A percentile compares a stretch with the other conserved stretches of the same genome.
These are phyloP conservation scores for Diaporthe sp. DNA, from an alignment of 2,329 filamentous ascomycete species.

Conservation along the genomic window DNA sequence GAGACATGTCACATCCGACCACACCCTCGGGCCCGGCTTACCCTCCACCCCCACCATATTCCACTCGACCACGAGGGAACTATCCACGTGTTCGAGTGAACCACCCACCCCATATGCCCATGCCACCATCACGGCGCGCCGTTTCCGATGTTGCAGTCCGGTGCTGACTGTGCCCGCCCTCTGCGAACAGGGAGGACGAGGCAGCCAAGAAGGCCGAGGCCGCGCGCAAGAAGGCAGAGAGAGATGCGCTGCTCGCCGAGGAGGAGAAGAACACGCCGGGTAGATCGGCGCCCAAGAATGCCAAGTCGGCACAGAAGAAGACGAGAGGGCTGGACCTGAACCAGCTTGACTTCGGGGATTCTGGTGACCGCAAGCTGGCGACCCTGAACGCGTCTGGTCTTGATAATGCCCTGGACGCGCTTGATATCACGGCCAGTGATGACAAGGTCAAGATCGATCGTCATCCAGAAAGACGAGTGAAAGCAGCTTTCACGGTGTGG, in stretches of 20 bases:
- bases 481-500: constrained; percentile 85
- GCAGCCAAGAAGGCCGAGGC: constrained; percentile 86
- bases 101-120: background rate
- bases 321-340: constrained; percentile 77
- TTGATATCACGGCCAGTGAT: constrained; percentile 72
- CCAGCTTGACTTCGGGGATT: constrained; percentile 70
- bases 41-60: background rate
- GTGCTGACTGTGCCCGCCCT: constrained; percentile 25
- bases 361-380: constrained; percentile 58
- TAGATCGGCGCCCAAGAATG: constrained; percentile 73
- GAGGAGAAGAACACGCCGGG: constrained; percentile 79
- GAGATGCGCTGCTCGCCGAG: constrained; percentile 83
- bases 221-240: constrained; percentile 92
- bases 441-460: constrained; percentile 79
- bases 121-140: background rate
- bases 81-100: background rate
- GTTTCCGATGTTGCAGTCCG: background rate
- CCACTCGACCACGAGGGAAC: background rate
- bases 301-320: constrained; percentile 76
- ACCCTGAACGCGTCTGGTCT: constrained; percentile 88
- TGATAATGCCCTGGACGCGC: constrained; percentile 91
- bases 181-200: constrained; percentile 77
- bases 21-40: background rate
- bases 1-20: constrained; percentile 18
- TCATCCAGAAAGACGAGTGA: constrained; percentile 89